These are phyloP conservation scores for Suillus clintonianus DNA, from an alignment of 768 basidiomycete species.

Conservation along the genomic window DNA sequence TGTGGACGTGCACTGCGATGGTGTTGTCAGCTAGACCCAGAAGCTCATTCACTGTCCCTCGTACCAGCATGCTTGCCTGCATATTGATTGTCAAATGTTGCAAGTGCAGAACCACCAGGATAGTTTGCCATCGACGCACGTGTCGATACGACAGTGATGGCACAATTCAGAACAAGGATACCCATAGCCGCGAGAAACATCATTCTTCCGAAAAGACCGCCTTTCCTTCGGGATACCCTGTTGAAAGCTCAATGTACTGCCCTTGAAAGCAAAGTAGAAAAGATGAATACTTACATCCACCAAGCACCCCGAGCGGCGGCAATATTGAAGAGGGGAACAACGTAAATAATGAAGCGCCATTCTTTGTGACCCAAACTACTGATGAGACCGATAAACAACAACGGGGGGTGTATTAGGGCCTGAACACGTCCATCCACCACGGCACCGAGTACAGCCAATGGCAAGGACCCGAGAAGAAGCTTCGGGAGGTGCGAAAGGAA, in stretches of 20 bases:
- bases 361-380: conserved; percentile 91
- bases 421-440: conserved; percentile 50
- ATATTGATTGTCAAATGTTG: conserved; percentile 56
- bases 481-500: conserved; percentile 72
- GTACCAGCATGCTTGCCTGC: conserved; percentile 19
- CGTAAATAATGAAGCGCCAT: conserved; percentile 94
- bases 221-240: conserved; percentile 54
- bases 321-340: conserved; percentile 79
- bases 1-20: conserved; percentile 63
- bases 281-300: conserved; percentile 55
- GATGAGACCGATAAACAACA: conserved; percentile 60
- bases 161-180: conserved; percentile 54
- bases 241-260: not conserved
- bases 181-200: conserved; percentile 46
- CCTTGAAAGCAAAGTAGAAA: conserved; percentile 2
- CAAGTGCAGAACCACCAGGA: conserved; percentile 81
- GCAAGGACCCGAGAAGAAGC: conserved; percentile 65
- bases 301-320: conserved; percentile 68
- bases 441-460: conserved; percentile 59
- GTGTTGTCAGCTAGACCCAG: conserved; percentile 6
- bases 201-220: conserved; percentile 46
- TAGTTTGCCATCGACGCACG: conserved; percentile 76
- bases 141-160: conserved; percentile 53
- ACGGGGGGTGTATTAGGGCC: conserved; percentile 50
- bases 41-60: not conserved